phyloP scores from a whole-genome alignment of 1,284 basidiomycete genomes.

The Athelia psychrophila region DNA sequence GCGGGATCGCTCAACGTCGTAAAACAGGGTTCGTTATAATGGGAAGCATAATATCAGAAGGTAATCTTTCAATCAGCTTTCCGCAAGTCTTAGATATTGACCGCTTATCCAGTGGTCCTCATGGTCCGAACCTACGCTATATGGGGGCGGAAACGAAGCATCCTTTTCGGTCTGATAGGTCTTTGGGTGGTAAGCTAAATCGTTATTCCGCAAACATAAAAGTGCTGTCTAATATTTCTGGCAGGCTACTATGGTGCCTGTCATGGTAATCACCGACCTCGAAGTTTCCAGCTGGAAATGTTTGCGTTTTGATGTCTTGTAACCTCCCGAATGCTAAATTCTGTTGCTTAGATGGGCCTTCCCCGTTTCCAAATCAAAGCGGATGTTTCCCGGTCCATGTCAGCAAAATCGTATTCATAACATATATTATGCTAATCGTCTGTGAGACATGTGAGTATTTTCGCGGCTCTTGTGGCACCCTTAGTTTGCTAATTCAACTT shows the following conservation, averaged over 20 bases:
- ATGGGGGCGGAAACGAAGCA: conserved; percentile 33
- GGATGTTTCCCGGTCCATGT: conserved; percentile 27
- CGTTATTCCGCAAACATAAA: neutral
- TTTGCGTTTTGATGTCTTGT: conserved; percentile 13
- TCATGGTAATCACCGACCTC: conserved; percentile 27
- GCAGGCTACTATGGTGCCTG: conserved; percentile 29
- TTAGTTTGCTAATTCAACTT: neutral
- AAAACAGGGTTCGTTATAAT: conserved; percentile 31
- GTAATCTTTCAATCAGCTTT: conserved; percentile 15
- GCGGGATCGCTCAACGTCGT: neutral
- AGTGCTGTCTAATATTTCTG: neutral
- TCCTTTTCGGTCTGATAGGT: conserved; percentile 25
- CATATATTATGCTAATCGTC: conserved; percentile 35
- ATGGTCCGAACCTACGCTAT: conserved; percentile 42
- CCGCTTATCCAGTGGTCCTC: conserved; percentile 26
- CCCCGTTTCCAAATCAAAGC: conserved; percentile 15
- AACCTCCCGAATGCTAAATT: neutral
- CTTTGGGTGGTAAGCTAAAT: conserved; percentile 20
- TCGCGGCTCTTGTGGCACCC: neutral
- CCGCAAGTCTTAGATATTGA: neutral
- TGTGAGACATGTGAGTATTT: conserved; percentile 36
- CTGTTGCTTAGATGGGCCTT: conserved; percentile 12
- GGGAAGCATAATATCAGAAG: conserved; percentile 35
- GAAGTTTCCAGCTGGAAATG: conserved; percentile 33
- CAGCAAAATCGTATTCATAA: conserved; percentile 32